These are phyloP conservation scores for Prunus mume DNA, from an alignment of 306 rosid genomes.

Conservation along the genomic window DNA sequence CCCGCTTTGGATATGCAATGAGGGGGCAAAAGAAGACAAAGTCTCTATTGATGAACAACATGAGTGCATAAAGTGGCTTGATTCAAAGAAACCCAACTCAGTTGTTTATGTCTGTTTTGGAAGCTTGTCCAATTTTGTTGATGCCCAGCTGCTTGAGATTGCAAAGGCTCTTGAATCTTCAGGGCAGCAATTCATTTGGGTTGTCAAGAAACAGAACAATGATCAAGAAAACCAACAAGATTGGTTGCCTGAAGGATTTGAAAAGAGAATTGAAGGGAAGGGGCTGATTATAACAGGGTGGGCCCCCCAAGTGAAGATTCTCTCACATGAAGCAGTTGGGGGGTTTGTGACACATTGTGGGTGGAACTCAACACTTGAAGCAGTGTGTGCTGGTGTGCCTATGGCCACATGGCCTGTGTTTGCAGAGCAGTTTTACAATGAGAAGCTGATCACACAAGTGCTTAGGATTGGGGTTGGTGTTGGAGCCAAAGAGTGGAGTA, in stretches of 20 bases:
- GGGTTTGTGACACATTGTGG: constrained; percentile 47
- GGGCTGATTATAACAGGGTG: constrained; percentile 32
- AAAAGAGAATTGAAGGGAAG: constrained; percentile 29
- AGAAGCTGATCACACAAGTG: constrained; percentile 31
- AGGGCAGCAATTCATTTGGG: constrained; percentile 31
- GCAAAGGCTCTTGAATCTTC: constrained; percentile 34
- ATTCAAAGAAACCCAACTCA: constrained; percentile 27
- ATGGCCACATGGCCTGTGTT: constrained; percentile 35
- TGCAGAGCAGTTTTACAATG: constrained; percentile 36
- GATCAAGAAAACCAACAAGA: neutral
- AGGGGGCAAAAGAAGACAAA: constrained; percentile 7
- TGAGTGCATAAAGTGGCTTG: constrained; percentile 28
- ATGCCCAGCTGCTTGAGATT: constrained; percentile 52
- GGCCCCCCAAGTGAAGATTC: constrained; percentile 39
- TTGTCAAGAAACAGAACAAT: constrained; percentile 16
- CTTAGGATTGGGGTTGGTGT: constrained; percentile 31
- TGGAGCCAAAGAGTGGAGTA: constrained; percentile 19
- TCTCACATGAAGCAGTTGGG: constrained; percentile 29
- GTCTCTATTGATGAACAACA: constrained; percentile 23
- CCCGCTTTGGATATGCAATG: constrained; percentile 40
- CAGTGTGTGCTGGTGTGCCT: constrained; percentile 5
- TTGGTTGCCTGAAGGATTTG: constrained; percentile 35
- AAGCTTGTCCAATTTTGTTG: constrained; percentile 17
- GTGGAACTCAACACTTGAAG: constrained; percentile 52
- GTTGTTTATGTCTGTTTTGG: constrained; percentile 57